Conservation (phyloP, 768 basidiomycete species). For the Nidula microcarpa region DNA sequence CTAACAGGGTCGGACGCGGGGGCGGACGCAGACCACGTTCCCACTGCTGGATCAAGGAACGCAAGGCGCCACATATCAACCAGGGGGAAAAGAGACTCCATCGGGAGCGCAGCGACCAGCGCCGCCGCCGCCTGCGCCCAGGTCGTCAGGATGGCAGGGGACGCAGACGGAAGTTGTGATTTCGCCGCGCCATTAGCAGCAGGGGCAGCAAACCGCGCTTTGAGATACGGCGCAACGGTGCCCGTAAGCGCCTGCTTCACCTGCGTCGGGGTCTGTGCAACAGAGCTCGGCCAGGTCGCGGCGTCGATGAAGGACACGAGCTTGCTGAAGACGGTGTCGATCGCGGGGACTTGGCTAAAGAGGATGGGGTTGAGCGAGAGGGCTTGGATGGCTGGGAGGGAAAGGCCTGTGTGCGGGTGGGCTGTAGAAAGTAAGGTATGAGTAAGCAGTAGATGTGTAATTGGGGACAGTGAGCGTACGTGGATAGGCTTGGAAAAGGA, state of each 20-base stretch:
- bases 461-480: slow-evolving; percentile 44
- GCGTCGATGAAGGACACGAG: slow-evolving; percentile 60
- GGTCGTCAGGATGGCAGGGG: slow-evolving; percentile 32
- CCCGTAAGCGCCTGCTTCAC: slow-evolving; percentile 48
- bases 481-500: slow-evolving; percentile 76
- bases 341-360: slow-evolving; percentile 65
- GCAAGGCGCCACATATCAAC: slow-evolving; percentile 83
- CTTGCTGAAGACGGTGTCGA: slow-evolving; percentile 63
- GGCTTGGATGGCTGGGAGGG: slow-evolving; percentile 56
- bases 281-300: slow-evolving; percentile 27
- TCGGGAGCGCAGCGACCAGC: slow-evolving; percentile 42
- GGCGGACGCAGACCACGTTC: slow-evolving; percentile 42
- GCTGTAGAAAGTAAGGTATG: slow-evolving; percentile 36
- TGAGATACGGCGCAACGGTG: slow-evolving; percentile 62
- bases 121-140: slow-evolving; percentile 47
- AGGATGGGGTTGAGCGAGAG: slow-evolving; percentile 74
- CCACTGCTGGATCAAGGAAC: slow-evolving; percentile 58
- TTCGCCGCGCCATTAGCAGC: slow-evolving; percentile 9
- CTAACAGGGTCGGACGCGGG: slow-evolving; percentile 37
- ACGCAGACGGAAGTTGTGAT: slow-evolving; percentile 21
- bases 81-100: slow-evolving; percentile 69
- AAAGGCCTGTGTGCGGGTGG: slow-evolving; percentile 66
- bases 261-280: slow-evolving; percentile 23
- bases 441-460: not conserved
- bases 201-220: slow-evolving; percentile 43